Evolutionary conservation across 108 stramenopile species (phyloP).

Genomic region (Poteriospumella lacustris): DNA sequence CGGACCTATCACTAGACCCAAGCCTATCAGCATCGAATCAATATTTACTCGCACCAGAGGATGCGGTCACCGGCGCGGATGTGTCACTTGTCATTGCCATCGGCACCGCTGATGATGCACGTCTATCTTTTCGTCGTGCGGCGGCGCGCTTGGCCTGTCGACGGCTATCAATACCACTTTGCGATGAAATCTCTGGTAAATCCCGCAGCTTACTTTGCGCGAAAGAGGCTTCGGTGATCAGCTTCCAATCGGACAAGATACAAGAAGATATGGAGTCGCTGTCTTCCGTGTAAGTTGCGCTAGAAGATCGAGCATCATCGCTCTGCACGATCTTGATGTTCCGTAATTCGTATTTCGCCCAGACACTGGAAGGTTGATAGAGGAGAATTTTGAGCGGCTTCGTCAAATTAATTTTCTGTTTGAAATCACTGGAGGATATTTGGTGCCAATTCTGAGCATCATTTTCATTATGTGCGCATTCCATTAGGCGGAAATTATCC

Average conservation of each 20-base stretch:
- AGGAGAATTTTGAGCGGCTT: not conserved
- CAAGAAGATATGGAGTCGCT: too few relatives aligned
- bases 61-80: too few relatives aligned
- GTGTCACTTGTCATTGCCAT: too few relatives aligned
- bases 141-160: too few relatives aligned
- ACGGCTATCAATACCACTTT: too few relatives aligned
- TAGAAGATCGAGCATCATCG: not conserved
- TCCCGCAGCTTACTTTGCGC: not conserved
- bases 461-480: not conserved
- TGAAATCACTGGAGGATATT: not conserved
- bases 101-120: too few relatives aligned
- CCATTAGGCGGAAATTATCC: not conserved
- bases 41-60: too few relatives aligned
- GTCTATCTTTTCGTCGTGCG: too few relatives aligned
- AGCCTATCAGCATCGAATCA: too few relatives aligned
- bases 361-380: not conserved
- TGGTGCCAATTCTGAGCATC: not conserved
- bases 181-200: not conserved
- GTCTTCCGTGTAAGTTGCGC: not conserved
- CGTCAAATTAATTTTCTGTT: not conserved
- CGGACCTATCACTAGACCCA: too few relatives aligned
- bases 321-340: not conserved
- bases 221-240: not conserved
- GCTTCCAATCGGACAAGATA: not conserved
- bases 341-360: not conserved